These are phyloP conservation scores for Aspergillus felis DNA, from an alignment of 2,329 filamentous ascomycete genomes.

Conservation along the genomic window DNA sequence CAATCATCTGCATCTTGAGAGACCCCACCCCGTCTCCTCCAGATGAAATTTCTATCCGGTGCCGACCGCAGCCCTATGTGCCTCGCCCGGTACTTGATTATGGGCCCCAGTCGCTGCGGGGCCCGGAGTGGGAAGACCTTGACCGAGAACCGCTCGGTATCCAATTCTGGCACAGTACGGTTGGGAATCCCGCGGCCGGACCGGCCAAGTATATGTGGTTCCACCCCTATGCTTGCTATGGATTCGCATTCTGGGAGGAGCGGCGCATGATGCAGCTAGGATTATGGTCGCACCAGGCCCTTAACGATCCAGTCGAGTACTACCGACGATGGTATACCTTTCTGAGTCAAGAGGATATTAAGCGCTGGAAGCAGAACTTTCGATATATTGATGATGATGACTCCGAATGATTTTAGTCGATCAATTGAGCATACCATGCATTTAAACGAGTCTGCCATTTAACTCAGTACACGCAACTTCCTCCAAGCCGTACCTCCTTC, in stretches of 20 bases:
- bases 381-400: neutral
- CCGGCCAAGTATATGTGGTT: neutral
- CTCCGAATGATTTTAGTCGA: neutral
- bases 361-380: neutral
- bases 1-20: no score
- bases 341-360: neutral
- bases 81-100: neutral
- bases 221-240: neutral
- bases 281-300: neutral
- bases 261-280: slow-evolving; percentile 1
- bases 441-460: no score
- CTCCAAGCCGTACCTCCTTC: no score
- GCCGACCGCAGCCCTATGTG: neutral
- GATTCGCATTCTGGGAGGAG: slow-evolving; percentile 1
- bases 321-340: neutral
- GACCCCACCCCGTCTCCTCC: no score
- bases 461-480: no score
- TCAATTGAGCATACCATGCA: no score
- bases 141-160: neutral
- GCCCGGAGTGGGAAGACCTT: neutral
- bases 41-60: no score
- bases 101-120: neutral
- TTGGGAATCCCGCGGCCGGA: neutral
- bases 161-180: neutral
- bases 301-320: neutral